A percentile compares a stretch with the other conserved stretches of the same genome.
phyloP scores from a whole-genome alignment of 768 basidiomycete species.

The Termitomyces sp. region DNA sequence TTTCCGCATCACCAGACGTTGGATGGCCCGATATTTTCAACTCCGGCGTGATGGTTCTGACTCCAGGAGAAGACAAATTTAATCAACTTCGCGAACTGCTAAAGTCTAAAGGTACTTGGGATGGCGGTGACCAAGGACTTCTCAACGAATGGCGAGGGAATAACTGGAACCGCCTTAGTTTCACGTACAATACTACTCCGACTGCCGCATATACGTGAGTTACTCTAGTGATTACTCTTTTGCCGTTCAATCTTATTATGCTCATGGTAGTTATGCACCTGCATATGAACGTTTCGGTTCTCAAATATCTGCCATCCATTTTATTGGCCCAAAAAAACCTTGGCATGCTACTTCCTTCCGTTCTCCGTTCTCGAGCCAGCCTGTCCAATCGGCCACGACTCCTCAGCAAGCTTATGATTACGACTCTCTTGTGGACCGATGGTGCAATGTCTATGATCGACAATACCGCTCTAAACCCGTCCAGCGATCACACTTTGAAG shows the following conservation, averaged over 20 bases:
- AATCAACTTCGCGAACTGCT: conserved; percentile 64
- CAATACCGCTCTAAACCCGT: conserved; percentile 66
- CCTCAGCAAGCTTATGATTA: conserved; percentile 64
- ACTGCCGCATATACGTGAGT: conserved; percentile 94
- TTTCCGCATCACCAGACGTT: conserved; percentile 93
- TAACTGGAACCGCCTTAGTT: conserved; percentile 92
- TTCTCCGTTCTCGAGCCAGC: conserved; percentile 42
- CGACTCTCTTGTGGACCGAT: conserved; percentile 77
- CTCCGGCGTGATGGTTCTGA: conserved; percentile 88
- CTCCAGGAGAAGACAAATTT: conserved; percentile 82
- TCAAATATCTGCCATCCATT: conserved; percentile 83
- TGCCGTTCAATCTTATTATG: conserved; percentile 19
- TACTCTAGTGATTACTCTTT: conserved; percentile 13
- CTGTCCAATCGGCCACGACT: conserved; percentile 19
- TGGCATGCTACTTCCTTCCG: conserved; percentile 78
- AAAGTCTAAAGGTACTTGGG: conserved; percentile 82
- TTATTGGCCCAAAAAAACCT: conserved; percentile 95
- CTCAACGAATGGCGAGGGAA: conserved; percentile 90
- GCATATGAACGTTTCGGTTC: conserved; percentile 93
- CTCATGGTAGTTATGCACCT: conserved; percentile 75
- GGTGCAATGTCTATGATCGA: conserved; percentile 87
- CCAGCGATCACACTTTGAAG: conserved; percentile 47
- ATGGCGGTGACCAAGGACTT: conserved; percentile 97
- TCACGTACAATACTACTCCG: conserved; percentile 97
- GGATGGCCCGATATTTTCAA: conserved; percentile 99